Base-by-base conservation (phyloP, 441 rosid species). In the Rhodomyrtus psidioides region DNA sequence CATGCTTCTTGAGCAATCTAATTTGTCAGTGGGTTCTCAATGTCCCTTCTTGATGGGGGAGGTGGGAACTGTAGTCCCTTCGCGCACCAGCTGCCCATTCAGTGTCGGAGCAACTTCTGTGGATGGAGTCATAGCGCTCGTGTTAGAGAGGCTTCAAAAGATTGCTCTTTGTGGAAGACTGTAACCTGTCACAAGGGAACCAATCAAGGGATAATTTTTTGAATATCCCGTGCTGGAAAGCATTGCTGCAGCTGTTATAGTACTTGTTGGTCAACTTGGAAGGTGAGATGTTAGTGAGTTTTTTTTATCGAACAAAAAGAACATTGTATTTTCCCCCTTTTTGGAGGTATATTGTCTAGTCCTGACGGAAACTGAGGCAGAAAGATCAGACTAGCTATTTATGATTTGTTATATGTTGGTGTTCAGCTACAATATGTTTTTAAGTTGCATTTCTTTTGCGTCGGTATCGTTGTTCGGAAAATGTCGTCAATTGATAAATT, bases 51-150 rank as follows among this genome's bases (percentile, higher is more conserved):
- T 82, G 34, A 55, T 53, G 59, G 42, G 28, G 51, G 87, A 62
- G 76, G 59, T 30, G 85, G 84, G 83, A 54, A 65, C 79, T 85
- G 83, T 89, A 89, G 93, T 92, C 85, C 87, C 85, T 55, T 89
- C 89, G 8, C 91, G 92, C 88, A 83, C 83, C 62, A 90, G 92
- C 51, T 97, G 99, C 89, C 98, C 93, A 15, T 95, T 95, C 90
- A 90, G 92, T 65, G 90, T 88, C 83, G 91, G 83, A 87, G 86
- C 93, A 30, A 90, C 93, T 83, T 84, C 98, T 46, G 85, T 91
- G 65, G 97, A 95, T 87, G 46, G 26, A 85, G 88, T 84, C 79
- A 62, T 89, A 39, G 88, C 91, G 53, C 70, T 88, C 88, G 94
- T 97, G 81, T 84, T 93, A 84, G 92, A 92, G 88, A 90, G 86